Evolutionary conservation across 2,329 filamentous ascomycete genomes (phyloP).

Genomic region (Emydomyces testavorans): DNA sequence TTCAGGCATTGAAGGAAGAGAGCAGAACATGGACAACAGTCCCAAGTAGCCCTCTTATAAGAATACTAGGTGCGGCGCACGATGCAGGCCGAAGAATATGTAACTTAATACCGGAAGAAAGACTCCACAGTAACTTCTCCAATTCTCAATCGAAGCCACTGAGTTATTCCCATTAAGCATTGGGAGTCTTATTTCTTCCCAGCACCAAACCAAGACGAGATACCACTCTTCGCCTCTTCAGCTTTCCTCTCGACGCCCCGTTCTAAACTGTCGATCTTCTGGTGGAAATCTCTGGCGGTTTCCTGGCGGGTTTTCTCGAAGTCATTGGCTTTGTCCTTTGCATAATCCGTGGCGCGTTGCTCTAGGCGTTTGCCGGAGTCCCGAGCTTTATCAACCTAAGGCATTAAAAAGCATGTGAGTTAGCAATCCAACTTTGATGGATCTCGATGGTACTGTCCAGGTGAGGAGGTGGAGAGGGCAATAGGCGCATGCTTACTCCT

Average conservation of each 20-base stretch:
- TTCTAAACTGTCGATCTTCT: conserved; percentile 64
- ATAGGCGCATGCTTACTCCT: conserved; percentile 44
- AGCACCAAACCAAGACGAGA: conserved; percentile 76
- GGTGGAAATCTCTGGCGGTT: conserved; percentile 42
- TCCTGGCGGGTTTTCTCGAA: conserved; percentile 56
- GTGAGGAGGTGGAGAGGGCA: no score
- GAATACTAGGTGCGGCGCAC: no score
- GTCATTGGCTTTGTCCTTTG: conserved; percentile 47
- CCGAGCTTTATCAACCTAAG: conserved; percentile 52
- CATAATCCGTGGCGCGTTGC: conserved; percentile 47
- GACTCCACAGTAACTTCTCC: neutral
- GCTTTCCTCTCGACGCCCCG: conserved; percentile 67
- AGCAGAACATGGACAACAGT: no score
- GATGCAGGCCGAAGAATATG: neutral
- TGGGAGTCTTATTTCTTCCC: conserved; percentile 21
- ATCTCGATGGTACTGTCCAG: no score
- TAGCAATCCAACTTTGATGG: no score
- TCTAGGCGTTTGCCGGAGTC: conserved; percentile 46
- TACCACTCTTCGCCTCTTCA: conserved; percentile 68
- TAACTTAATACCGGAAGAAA: neutral
- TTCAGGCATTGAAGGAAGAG: no score
- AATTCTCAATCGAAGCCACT: neutral
- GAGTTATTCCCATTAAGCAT: neutral
- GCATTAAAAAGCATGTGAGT: no score
- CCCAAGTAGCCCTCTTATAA: no score